A percentile compares a stretch with the other conserved stretches of the same genome.
phyloP scores from a whole-genome alignment of 305 asterid species.

The Rubia tinctorum region DNA sequence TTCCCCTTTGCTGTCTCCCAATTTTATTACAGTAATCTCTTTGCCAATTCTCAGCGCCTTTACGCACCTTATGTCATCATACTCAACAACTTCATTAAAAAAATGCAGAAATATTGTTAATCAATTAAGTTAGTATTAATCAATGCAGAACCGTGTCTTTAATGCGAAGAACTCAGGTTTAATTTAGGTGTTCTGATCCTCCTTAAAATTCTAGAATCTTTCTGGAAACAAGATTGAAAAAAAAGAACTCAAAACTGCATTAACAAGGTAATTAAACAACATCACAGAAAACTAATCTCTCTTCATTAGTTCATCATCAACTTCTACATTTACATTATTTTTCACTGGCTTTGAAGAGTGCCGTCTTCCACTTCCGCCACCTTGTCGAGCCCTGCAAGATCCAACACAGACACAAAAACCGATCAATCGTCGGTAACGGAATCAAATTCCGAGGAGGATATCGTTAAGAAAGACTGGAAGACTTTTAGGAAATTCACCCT shows the following conservation, averaged over 20 bases:
- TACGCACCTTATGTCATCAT: background rate
- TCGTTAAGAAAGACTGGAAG: too few species aligned
- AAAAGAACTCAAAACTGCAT: slow-evolving; percentile 18
- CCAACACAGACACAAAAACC: too few species aligned
- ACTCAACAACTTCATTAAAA: background rate
- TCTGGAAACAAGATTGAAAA: slow-evolving; percentile 6
- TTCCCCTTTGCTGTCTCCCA: slow-evolving; percentile 4
- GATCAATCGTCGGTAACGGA: too few species aligned
- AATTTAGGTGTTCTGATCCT: too few species aligned
- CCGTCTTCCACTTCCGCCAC: too few species aligned
- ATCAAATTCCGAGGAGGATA: too few species aligned
- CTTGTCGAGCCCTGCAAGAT: too few species aligned
- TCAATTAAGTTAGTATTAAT: background rate
- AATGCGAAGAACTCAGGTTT: background rate
- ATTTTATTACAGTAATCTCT: background rate
- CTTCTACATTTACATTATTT: too few species aligned
- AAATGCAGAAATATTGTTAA: background rate
- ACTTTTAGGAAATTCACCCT: slow-evolving; percentile 18
- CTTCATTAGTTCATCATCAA: too few species aligned
- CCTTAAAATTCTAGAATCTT: too few species aligned
- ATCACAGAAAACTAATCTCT: too few species aligned
- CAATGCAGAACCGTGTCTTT: background rate
- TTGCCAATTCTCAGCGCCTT: background rate
- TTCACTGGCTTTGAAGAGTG: too few species aligned
- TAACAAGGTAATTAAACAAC: slow-evolving; percentile 8